Conservation (phyloP, 305 asterid species). For the Fraxinus ornus region DNA sequence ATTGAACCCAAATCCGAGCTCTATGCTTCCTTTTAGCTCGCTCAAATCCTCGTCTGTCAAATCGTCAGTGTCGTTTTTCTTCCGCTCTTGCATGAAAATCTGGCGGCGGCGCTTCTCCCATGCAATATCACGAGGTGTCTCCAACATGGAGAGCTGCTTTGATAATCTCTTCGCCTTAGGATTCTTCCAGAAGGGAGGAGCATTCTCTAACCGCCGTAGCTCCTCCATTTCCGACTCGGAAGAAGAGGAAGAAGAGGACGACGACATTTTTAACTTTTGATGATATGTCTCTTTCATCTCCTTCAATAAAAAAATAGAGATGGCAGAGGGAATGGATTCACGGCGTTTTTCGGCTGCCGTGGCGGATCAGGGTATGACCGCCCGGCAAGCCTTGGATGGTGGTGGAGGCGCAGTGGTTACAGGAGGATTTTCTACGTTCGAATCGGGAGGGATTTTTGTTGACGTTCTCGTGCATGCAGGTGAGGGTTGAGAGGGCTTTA, state of each 20-base stretch:
- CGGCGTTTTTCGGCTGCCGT: neutral
- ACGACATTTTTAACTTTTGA: constrained; percentile 50
- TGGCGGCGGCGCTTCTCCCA: constrained; percentile 84
- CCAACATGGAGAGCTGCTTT: constrained; percentile 68
- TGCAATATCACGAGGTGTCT: constrained; percentile 63
- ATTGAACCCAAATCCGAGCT: constrained; percentile 79
- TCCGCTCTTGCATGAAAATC: constrained; percentile 50
- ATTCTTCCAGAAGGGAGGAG: constrained; percentile 70
- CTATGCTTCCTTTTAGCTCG: constrained; percentile 83
- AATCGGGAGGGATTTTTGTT: neutral
- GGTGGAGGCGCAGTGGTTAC: neutral
- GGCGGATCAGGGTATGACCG: neutral
- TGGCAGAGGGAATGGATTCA: neutral
- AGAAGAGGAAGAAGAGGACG: constrained; percentile 17
- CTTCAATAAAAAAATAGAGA: neutral
- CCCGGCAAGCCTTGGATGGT: neutral
- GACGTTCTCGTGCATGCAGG: neutral
- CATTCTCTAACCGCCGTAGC: constrained; percentile 49
- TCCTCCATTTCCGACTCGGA: constrained; percentile 54
- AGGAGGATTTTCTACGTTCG: neutral
- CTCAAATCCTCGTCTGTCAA: constrained; percentile 77
- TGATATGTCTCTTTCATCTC: constrained; percentile 11
- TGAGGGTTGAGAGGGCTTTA: neutral
- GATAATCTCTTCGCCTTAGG: constrained; percentile 37
- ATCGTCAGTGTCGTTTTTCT: constrained; percentile 33